Base-by-base conservation (phyloP, 78 protist species). In the Dictyostelium firmibasis region DNA sequence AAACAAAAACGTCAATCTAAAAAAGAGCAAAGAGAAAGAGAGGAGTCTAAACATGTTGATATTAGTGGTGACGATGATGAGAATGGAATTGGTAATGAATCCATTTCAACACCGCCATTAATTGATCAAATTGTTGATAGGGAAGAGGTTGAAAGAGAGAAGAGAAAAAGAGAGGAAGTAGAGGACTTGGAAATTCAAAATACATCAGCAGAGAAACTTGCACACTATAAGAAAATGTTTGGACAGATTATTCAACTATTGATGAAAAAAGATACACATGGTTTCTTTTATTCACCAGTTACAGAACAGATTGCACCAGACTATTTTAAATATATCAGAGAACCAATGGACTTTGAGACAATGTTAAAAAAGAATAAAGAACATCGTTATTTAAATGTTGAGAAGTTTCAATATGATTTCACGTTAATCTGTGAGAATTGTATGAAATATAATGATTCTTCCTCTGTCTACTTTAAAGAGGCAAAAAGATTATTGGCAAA, bases 291-390 rank as follows among this genome's bases (percentile, higher is more conserved):
- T 33, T n/a, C 72, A 9, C 91, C 96, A 3, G 96, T 92, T 4
- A 85, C 96, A 1, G 86, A 79, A 20, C 84, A 76, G 1, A 92
- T 92, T 31, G 96, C 96, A 33, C 96, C 96, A 14, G 33, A 92
- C 23, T 92, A 92, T 53, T 92, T 81, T 36, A 78, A 64, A 8
- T 53, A 85, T 23, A 92, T 92, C 14, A 92, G 69, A 83, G 86
- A 81, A 31, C 96, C 96, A 83, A 92, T 92, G 96, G 96, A 83
- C 50, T 92, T 92, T 25, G 11, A 36, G 16, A 84, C 91, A 4
- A 92, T 92, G 96, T 13, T 27, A 16, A 70, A 83, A 27, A 72
- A 76, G 60, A 72, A 67, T n/a, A 57, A 76, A 14, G 77, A 27
- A 0, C 47, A 38, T 16, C 74, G 84, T 44, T 92, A 92, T 31